Evolutionary conservation across 371 early-diverging fungal species (phyloP).

Genomic region (Blakeslea trispora): DNA sequence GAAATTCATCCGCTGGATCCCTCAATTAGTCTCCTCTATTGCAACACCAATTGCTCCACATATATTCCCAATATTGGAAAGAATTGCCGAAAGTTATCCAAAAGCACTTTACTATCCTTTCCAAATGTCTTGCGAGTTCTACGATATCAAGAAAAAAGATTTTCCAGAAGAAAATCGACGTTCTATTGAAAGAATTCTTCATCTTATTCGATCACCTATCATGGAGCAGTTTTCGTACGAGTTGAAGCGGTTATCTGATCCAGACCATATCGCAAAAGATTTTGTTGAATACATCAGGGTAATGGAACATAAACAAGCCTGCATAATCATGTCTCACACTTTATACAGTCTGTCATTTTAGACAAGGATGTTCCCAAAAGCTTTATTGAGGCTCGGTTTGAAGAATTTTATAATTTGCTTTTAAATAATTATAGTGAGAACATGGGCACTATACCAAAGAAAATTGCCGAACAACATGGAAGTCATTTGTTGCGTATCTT

Average conservation of each 20-base stretch:
- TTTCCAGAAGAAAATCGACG: conserved; percentile 21
- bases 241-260: conserved; percentile 69
- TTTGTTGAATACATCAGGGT: conserved; percentile 58
- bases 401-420: conserved; percentile 41
- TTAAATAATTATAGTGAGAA: conserved; percentile 25
- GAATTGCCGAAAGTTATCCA: conserved; percentile 64
- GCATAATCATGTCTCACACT: no score
- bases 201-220: conserved; percentile 46
- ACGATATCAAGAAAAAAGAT: conserved; percentile 38
- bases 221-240: conserved; percentile 63
- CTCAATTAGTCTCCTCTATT: conserved; percentile 73
- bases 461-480: conserved; percentile 57
- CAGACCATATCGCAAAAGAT: conserved; percentile 69
- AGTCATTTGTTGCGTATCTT: conserved; percentile 44
- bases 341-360: conserved; percentile 18
- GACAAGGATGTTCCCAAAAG: conserved; percentile 15
- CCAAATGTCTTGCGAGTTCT: conserved; percentile 71
- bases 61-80: conserved; percentile 43
- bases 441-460: conserved; percentile 39
- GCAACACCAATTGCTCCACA: conserved; percentile 46
- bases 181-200: conserved; percentile 43
- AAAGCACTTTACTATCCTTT: conserved; percentile 71
- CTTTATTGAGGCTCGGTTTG: conserved; percentile 18
- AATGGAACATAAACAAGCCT: conserved; percentile 1
- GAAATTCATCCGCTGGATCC: conserved; percentile 78